Base-by-base conservation (phyloP, 139 green algal species). In the Volvox reticuliferus region DNA sequence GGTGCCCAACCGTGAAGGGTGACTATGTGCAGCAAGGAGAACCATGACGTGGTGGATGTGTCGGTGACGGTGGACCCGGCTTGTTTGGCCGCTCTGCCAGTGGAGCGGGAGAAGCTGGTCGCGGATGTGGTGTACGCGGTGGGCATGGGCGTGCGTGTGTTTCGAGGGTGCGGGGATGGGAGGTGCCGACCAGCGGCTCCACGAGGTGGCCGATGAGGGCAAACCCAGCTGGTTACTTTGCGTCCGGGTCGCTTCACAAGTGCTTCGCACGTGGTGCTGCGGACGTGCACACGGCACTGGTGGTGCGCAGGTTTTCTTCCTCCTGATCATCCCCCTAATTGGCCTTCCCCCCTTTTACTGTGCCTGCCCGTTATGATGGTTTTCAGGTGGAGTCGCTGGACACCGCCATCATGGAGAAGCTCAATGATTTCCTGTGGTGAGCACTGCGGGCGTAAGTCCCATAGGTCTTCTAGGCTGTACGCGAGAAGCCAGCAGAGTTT, bases 361-460 rank as follows among this genome's bases (percentile, higher is more conserved):
- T 55, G 44, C 44, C 44, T n/a, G n/a, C n/a, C 5, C 44, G 9
- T 55, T 55, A 5, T 55, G n/a, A n/a, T n/a, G n/a, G n/a, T 55
- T 55, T 14, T 0, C 83, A 89, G 83, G 83, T 89, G 26, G 69
- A 89, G 85, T 89, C 85, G 6, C 55, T 93, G 67, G 91, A 93
- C 68, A 82, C 67, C 26, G 86, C 77, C 67, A 88, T 91, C 33
- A 91, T 91, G 86, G 91, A 88, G n/a, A 61, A 89, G 79, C 86
- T 93, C 13, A 92, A 88, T 79, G 44, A 92, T 24, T 92, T 92
- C 80, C 68, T 92, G 33, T 92, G 88, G 88, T 89, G 36, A 22
- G 85, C 50, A 35, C 26, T 35, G 14, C 65, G 24, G 65, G 65
- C 21, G 65, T 73, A 24, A 19, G 62, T 69, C 62, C 62, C 62